phyloP scores from a whole-genome alignment of 345 rosid genomes.

The Pelargonium nanum region DNA sequence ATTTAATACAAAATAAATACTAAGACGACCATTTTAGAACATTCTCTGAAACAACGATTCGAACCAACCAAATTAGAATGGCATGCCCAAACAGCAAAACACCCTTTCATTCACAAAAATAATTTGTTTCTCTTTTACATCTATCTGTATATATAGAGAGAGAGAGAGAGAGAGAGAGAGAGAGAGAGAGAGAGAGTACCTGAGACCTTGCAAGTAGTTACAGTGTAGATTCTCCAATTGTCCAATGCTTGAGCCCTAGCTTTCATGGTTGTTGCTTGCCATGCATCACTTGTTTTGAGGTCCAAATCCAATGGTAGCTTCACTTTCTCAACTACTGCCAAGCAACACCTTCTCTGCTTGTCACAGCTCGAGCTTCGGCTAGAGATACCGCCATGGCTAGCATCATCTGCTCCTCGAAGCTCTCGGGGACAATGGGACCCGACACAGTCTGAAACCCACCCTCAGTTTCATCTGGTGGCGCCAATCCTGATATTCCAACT shows the following conservation, averaged over 20 bases:
- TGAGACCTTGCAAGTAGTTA: conserved; percentile 6
- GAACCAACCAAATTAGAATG: background rate
- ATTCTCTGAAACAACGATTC: too few relatives aligned
- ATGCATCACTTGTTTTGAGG: conserved; percentile 11
- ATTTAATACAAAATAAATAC: too few relatives aligned
- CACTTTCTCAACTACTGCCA: conserved; percentile 47
- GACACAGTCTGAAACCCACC: conserved; percentile 23
- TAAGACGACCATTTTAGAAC: too few relatives aligned
- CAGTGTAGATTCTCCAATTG: background rate
- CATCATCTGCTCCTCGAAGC: conserved; percentile 96
- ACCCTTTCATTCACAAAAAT: conserved; percentile 22
- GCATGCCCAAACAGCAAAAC: too few relatives aligned
- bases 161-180: conserved; percentile 11
- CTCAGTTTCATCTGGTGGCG: conserved; percentile 29
- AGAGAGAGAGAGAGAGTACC: conserved; percentile 14
- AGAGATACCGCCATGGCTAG: conserved; percentile 88
- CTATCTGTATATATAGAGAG: conserved; percentile 15
- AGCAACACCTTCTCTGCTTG: conserved; percentile 38
- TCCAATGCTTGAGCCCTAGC: conserved; percentile 12
- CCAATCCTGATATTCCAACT: conserved; percentile 27
- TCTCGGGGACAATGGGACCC: conserved; percentile 62
- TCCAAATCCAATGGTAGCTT: conserved; percentile 6
- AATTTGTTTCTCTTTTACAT: conserved; percentile 14
- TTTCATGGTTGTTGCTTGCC: conserved; percentile 10
- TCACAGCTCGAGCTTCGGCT: conserved; percentile 63